Conservation (phyloP, 108 stramenopile species). For the Fistulifera pelliculosa region DNA sequence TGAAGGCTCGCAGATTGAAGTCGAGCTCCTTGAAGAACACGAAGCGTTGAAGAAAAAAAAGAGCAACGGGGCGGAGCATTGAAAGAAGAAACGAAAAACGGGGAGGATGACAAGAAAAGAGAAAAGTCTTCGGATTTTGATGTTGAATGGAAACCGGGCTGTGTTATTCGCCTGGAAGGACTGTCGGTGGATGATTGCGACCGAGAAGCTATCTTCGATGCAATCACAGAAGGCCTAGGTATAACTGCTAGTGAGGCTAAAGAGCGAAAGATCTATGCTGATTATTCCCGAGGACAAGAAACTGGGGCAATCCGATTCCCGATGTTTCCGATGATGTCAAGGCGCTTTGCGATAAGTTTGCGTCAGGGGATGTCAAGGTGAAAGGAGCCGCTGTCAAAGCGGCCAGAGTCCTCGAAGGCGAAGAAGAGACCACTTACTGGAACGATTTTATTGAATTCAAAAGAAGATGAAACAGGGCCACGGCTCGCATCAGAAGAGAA, state of each 20-base stretch:
- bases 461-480: conserved; percentile 32
- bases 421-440: conserved; percentile 82
- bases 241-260: conserved; percentile 50
- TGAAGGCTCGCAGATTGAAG: conserved; percentile 21
- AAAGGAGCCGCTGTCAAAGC: conserved; percentile 47
- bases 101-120: conserved; percentile 14
- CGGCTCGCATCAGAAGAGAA: conserved; percentile 18
- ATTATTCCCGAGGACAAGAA: conserved; percentile 65
- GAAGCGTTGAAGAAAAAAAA: conserved; percentile 13
- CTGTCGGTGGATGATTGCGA: conserved; percentile 50
- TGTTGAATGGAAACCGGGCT: conserved; percentile 70
- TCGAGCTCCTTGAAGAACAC: conserved; percentile 16
- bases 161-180: conserved; percentile 69
- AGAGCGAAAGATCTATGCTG: conserved; percentile 69
- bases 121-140: conserved; percentile 27
- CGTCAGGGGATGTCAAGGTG: conserved; percentile 50
- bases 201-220: conserved; percentile 65
- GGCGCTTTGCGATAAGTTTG: conserved; percentile 49
- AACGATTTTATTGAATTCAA: conserved; percentile 66
- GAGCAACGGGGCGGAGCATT: not conserved
- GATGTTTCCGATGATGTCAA: conserved; percentile 40
- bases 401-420: conserved; percentile 63
- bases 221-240: conserved; percentile 39
- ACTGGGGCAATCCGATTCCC: conserved; percentile 68
- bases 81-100: not conserved